phyloP scores from a whole-genome alignment of 805 yeast genomes.

The Ogataea corticis region DNA sequence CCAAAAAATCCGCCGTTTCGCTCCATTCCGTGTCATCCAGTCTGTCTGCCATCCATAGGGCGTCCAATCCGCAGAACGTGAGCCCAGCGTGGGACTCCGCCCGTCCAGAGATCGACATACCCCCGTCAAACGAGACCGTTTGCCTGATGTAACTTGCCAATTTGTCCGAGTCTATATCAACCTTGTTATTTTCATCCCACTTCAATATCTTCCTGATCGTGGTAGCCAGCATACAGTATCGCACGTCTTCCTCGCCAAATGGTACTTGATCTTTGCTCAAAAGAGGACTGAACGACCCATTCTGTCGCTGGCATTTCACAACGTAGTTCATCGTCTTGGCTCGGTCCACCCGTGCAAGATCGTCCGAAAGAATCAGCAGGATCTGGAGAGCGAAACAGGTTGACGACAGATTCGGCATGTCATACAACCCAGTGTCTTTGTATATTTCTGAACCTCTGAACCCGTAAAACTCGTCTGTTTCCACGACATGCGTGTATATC shows the following conservation, averaged over 20 bases:
- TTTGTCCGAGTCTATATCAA: slow-evolving; percentile 43
- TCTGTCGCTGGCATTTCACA: slow-evolving; percentile 55
- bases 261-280: slow-evolving; percentile 37
- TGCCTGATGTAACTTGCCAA: slow-evolving; percentile 41
- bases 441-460: slow-evolving; percentile 63
- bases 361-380: slow-evolving; percentile 51
- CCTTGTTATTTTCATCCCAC: slow-evolving; percentile 23
- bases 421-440: slow-evolving; percentile 39
- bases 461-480: slow-evolving; percentile 38
- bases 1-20: slow-evolving; percentile 57
- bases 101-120: slow-evolving; percentile 52
- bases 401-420: slow-evolving; percentile 66
- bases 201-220: slow-evolving; percentile 55
- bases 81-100: slow-evolving; percentile 84
- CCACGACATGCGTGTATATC: slow-evolving; percentile 50
- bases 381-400: slow-evolving; percentile 74
- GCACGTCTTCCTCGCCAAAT: slow-evolving; percentile 65
- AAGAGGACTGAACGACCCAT: slow-evolving; percentile 58
- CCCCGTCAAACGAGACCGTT: slow-evolving; percentile 60
- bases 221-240: slow-evolving; percentile 74
- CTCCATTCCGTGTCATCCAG: slow-evolving; percentile 33
- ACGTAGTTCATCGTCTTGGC: slow-evolving; percentile 54
- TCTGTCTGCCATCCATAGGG: slow-evolving; percentile 45
- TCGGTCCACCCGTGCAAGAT: slow-evolving; percentile 41
- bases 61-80: slow-evolving; percentile 78